phyloP scores from a whole-genome alignment of 257 asterid genomes.

The Linaria vulgaris region DNA sequence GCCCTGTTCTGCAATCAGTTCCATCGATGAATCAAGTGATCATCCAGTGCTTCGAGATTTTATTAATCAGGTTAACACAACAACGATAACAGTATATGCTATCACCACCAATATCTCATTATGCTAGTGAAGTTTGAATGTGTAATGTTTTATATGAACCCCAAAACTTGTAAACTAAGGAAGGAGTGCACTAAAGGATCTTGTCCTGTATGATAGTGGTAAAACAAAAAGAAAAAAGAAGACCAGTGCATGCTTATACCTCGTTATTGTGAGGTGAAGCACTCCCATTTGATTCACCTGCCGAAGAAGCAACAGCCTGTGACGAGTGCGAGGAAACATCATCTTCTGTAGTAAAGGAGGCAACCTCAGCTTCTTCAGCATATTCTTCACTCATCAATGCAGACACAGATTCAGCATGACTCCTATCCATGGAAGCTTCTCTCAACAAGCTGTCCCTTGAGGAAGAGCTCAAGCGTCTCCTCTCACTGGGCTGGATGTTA shows the following conservation, averaged over 20 bases:
- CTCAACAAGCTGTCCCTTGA: constrained; percentile 46
- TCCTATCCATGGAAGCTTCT: constrained; percentile 54
- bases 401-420: constrained; percentile 54
- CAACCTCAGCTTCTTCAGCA: constrained; percentile 71
- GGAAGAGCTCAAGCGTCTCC: constrained; percentile 39
- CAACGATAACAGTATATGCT: not conserved
- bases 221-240: not conserved
- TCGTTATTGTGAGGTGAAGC: constrained; percentile 53
- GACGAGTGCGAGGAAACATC: constrained; percentile 80
- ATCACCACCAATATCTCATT: not conserved
- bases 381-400: constrained; percentile 66
- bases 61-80: no score
- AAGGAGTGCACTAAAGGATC: not conserved
- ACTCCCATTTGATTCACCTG: constrained; percentile 55
- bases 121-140: not conserved
- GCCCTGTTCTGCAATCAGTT: constrained; percentile 48
- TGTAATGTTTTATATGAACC: not conserved
- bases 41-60: constrained; percentile 13
- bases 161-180: not conserved
- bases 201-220: not conserved
- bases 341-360: constrained; percentile 64
- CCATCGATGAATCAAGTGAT: constrained; percentile 21
- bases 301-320: constrained; percentile 49
- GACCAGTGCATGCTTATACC: constrained; percentile 34
- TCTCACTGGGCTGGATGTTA: constrained; percentile 52